Conservation (phyloP, 495 filamentous ascomycete genomes). For the Aspergillus mulundensis region DNA sequence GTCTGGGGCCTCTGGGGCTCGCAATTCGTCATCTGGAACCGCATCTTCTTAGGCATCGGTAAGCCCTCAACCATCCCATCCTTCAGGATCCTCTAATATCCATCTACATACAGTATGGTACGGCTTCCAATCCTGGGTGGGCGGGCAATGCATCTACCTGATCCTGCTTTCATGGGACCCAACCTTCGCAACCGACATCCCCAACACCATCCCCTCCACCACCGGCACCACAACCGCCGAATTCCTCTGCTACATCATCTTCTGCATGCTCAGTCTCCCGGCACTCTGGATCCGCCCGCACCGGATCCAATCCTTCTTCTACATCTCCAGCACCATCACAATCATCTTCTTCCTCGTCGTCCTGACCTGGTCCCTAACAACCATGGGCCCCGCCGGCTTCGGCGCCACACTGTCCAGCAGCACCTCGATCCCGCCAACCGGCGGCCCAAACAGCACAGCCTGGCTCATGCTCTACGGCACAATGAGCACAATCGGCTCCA, state of each 20-base stretch:
- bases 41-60: background rate
- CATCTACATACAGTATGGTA: background rate
- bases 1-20: conserved; percentile 1
- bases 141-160: background rate
- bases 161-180: background rate
- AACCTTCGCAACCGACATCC: background rate
- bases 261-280: background rate
- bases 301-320: background rate
- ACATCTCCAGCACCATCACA: background rate
- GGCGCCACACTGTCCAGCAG: background rate
- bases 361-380: background rate
- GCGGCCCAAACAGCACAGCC: background rate
- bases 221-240: background rate
- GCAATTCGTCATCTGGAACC: background rate
- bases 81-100: too few relatives aligned
- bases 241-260: background rate
- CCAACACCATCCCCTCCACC: background rate
- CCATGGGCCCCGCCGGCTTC: background rate
- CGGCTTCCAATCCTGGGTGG: background rate
- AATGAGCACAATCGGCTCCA: background rate
- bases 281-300: background rate
- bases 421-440: background rate
- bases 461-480: background rate
- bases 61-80: background rate
- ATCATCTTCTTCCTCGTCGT: background rate